Base-by-base conservation (phyloP, 2,329 filamentous ascomycete genomes). In the Diaporthe amygdali region DNA sequence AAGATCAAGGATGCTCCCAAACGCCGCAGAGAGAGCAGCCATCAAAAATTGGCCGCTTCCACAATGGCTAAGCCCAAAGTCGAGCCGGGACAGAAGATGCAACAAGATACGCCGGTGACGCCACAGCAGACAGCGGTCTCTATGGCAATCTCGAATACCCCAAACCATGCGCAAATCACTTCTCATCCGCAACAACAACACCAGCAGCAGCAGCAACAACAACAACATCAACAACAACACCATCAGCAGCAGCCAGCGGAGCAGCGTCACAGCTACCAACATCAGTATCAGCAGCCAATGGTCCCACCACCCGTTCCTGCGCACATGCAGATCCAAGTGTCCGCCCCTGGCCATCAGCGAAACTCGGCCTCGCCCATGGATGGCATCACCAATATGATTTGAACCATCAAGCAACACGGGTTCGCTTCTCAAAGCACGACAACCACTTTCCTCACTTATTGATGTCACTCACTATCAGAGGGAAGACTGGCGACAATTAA, bases 1-100 rank as follows among this genome's bases (percentile, higher is more conserved):
- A 93, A 93, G 80, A 87, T 91, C 78, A 93, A 92, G 78, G 92
- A 93, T 75, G 87, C 89, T 1, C 90, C 91, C 3, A 93, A 93
- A 81, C 87, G 91, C 64, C 86, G 90, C 68, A 87, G 91, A 55
- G 91, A 93, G 77, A 90, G 85, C 77, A 89, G 84, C 75, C 86
- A 90, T 75, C 83, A 82, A 6, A 82, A 85, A 52, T 77, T 84
- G 51, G 82, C 81, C 32, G 81, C 82, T 41, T 79, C 83, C 34
- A 82, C 81, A 68, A 84, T 84, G 77, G 79, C 83, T 10, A 89
- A 86, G 77, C 81, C 84, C 52, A 87, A 86, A 77, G 78, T 80
- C 30, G 86, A 89, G 74, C 78, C 81, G 32, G 83, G 80, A 66
- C 79, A 78, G 70, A 80, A 71, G 39, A 76, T 74, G 52, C 64